Conservation (phyloP, 805 yeast genomes). For the Barnettozyma wickerhamii region DNA sequence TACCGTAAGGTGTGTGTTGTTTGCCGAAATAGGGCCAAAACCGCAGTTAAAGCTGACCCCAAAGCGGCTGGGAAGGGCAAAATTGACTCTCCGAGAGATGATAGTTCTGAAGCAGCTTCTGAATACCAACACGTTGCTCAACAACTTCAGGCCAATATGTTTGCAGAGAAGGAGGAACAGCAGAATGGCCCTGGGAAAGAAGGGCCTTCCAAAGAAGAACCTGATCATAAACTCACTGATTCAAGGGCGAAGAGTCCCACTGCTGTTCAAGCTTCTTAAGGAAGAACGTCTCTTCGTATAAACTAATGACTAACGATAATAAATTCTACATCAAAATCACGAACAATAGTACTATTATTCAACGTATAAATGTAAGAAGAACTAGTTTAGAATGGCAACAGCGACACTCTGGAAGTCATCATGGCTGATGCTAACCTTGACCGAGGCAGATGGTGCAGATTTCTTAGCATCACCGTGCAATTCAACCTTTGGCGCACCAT, state of each 20-base stretch:
- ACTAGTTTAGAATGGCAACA: constrained; percentile 63
- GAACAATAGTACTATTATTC: no score
- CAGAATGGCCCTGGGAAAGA: constrained; percentile 1
- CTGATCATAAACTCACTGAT: no score
- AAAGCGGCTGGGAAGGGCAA: constrained; percentile 7
- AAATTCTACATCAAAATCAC: no score
- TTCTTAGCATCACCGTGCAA: constrained; percentile 72
- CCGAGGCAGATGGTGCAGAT: constrained; percentile 67
- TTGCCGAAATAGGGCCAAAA: constrained; percentile 39
- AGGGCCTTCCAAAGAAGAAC: constrained; percentile 1
- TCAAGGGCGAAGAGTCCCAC: no score
- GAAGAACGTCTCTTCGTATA: no score
- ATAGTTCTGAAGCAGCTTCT: constrained; percentile 1
- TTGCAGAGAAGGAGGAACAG: no score
- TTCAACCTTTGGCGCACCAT: constrained; percentile 73
- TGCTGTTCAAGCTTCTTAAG: no score
- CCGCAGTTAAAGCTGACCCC: constrained; percentile 5
- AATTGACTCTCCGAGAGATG: constrained; percentile 9
- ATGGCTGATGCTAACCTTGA: constrained; percentile 90
- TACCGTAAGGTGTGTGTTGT: constrained; percentile 50
- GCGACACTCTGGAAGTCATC: constrained; percentile 98
- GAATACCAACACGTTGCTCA: constrained; percentile 13
- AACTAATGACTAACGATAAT: no score
- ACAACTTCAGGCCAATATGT: constrained; percentile 22
- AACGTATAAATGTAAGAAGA: no score